phyloP scores from a whole-genome alignment of 2,329 filamentous ascomycete genomes.

The Myrmaecium sp. region DNA sequence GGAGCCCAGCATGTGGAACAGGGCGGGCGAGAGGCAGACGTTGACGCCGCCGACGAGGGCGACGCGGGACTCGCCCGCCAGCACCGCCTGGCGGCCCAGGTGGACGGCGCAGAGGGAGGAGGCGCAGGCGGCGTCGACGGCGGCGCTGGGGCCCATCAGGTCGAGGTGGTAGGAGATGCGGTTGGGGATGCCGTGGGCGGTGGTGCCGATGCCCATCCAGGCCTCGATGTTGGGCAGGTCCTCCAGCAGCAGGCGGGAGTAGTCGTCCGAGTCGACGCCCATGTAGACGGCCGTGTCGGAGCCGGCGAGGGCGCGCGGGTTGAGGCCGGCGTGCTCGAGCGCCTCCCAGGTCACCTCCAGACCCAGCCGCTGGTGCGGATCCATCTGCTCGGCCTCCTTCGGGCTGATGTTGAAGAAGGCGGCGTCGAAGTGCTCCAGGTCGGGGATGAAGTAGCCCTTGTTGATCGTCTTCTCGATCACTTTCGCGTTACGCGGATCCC shows the following conservation, averaged over 20 bases:
- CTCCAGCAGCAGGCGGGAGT: slow-evolving; percentile 19
- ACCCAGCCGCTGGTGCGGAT: slow-evolving; percentile 7
- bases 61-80: slow-evolving; percentile 12
- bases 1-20: slow-evolving; percentile 14
- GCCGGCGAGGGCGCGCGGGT: slow-evolving; percentile 7
- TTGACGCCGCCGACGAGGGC: slow-evolving; percentile 19
- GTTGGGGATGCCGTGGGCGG: slow-evolving; percentile 20
- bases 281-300: slow-evolving; percentile 12
- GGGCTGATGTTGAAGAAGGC: slow-evolving; percentile 9
- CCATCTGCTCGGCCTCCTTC: slow-evolving; percentile 8
- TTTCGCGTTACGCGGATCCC: slow-evolving; percentile 12
- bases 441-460: slow-evolving; percentile 15
- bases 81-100: slow-evolving; percentile 14
- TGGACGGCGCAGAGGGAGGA: slow-evolving; percentile 18
- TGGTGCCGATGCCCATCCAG: slow-evolving; percentile 25
- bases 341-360: slow-evolving; percentile 8
- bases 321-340: slow-evolving; percentile 7
- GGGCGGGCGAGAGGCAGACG: slow-evolving; percentile 14
- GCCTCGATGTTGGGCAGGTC: slow-evolving; percentile 21
- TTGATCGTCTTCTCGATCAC: slow-evolving; percentile 10
- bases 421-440: slow-evolving; percentile 13
- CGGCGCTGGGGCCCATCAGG: slow-evolving; percentile 24
- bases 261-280: slow-evolving; percentile 18
- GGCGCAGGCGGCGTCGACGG: slow-evolving; percentile 22
- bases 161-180: slow-evolving; percentile 18